phyloP scores from a whole-genome alignment of 306 rosid species.

The Adenanthera pavonina region DNA sequence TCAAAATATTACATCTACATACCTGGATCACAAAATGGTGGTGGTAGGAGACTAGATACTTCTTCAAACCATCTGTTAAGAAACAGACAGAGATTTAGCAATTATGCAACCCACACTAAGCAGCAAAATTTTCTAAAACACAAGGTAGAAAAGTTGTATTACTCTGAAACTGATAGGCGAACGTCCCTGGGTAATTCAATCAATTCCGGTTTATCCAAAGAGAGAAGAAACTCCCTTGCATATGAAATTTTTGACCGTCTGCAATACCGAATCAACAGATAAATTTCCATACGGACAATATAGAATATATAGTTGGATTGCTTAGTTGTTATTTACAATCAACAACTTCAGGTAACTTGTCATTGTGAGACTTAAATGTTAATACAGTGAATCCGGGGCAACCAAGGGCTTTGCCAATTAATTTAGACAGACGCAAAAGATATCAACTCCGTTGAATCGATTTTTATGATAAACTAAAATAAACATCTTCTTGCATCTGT shows the following conservation, averaged over 20 bases:
- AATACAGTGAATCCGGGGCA: background rate
- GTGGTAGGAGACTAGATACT: constrained; percentile 30
- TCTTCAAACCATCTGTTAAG: constrained; percentile 42
- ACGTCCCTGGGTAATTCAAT: constrained; percentile 36
- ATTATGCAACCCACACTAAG: background rate
- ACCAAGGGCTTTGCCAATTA: background rate
- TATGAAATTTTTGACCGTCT: constrained; percentile 53
- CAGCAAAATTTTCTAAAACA: constrained; percentile 5
- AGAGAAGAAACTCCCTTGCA: constrained; percentile 52
- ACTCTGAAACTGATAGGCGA: constrained; percentile 43
- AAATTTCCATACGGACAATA: constrained; percentile 18
- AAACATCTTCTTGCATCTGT: background rate
- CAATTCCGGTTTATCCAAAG: constrained; percentile 37
- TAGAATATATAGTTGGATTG: background rate
- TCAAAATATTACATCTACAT: constrained; percentile 29
- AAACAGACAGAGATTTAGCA: constrained; percentile 32
- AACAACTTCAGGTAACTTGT: background rate
- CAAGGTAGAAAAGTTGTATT: background rate
- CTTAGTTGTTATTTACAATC: background rate
- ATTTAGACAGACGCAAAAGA: background rate
- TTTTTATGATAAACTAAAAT: background rate
- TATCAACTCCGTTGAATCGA: background rate
- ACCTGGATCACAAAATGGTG: constrained; percentile 42
- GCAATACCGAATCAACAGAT: constrained; percentile 27
- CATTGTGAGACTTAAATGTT: background rate